Conservation (phyloP, 768 basidiomycete species). For the Boletellus ananiceps region DNA sequence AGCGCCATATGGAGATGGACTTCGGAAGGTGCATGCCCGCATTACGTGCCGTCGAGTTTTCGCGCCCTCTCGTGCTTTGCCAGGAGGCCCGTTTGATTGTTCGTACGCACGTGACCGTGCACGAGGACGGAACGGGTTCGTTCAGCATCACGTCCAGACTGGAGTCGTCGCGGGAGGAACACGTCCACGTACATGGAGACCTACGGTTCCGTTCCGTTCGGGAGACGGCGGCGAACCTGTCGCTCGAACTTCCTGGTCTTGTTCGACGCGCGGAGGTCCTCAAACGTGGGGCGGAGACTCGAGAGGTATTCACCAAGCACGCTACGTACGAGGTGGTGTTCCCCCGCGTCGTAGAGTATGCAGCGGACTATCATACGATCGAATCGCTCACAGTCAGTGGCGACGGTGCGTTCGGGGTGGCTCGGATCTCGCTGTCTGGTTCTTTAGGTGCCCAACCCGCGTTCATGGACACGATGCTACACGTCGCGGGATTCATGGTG, state of each 20-base stretch:
- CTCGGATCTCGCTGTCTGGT: constrained; percentile 41
- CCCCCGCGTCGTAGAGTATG: constrained; percentile 63
- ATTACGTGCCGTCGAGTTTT: constrained; percentile 44
- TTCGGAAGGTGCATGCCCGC: constrained; percentile 33
- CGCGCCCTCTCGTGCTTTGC: constrained; percentile 50
- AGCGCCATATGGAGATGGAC: constrained; percentile 30
- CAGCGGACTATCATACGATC: constrained; percentile 53
- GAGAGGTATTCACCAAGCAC: constrained; percentile 51
- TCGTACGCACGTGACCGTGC: constrained; percentile 37
- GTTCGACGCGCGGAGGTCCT: constrained; percentile 33
- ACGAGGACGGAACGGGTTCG: constrained; percentile 32
- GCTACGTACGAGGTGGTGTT: constrained; percentile 65
- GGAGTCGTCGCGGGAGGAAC: constrained; percentile 29
- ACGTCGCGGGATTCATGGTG: constrained; percentile 65
- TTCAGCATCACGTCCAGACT: constrained; percentile 47
- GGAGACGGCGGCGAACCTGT: constrained; percentile 36
- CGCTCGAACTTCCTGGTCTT: constrained; percentile 33
- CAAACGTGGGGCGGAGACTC: constrained; percentile 15
- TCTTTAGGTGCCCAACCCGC: constrained; percentile 47
- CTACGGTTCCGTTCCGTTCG: constrained; percentile 35
- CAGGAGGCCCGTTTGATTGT: constrained; percentile 31
- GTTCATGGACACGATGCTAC: constrained; percentile 64
- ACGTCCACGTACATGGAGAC: constrained; percentile 44
- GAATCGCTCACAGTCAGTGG: constrained; percentile 47
- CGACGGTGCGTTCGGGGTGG: constrained; percentile 48